A percentile compares a stretch with the other conserved stretches of the same genome.
phyloP scores from a whole-genome alignment of 2,329 filamentous ascomycete species.

The Teratosphaeria epicoccoides region DNA sequence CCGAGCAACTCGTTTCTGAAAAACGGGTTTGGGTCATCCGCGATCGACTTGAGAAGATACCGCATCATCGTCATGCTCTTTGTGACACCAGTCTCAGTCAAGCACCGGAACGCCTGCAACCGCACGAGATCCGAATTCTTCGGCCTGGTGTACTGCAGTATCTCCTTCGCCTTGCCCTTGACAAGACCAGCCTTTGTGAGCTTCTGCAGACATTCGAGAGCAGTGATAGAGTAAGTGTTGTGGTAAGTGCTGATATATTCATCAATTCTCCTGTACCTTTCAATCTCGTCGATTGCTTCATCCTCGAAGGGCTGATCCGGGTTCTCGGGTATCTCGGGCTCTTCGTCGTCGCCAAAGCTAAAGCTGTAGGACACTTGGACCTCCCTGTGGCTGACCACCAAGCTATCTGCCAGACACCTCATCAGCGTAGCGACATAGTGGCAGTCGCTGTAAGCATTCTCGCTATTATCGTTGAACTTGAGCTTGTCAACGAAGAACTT shows the following conservation, averaged over 20 bases:
- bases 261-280: conserved; percentile 53
- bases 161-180: conserved; percentile 44
- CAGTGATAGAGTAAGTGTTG: conserved; percentile 52
- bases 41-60: conserved; percentile 48
- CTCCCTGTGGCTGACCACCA: conserved; percentile 31
- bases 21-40: conserved; percentile 47
- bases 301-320: conserved; percentile 45
- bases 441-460: conserved; percentile 78
- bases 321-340: conserved; percentile 29
- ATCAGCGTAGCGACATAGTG: conserved; percentile 80
- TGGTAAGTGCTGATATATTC: conserved; percentile 58
- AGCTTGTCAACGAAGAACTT: conserved; percentile 81
- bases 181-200: conserved; percentile 45
- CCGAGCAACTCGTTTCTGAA: conserved; percentile 43
- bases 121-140: conserved; percentile 52
- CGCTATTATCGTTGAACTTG: conserved; percentile 87
- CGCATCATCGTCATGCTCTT: conserved; percentile 41
- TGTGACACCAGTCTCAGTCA: conserved; percentile 46
- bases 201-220: conserved; percentile 48
- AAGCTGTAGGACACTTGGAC: conserved; percentile 17
- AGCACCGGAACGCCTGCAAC: conserved; percentile 47
- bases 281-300: conserved; percentile 50
- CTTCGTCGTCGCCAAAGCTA: conserved; percentile 37
- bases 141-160: conserved; percentile 50
- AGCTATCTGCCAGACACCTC: conserved; percentile 46